phyloP scores from a whole-genome alignment of 1,139 yeast genomes.

The Protomyces lactucae-debilis region DNA sequence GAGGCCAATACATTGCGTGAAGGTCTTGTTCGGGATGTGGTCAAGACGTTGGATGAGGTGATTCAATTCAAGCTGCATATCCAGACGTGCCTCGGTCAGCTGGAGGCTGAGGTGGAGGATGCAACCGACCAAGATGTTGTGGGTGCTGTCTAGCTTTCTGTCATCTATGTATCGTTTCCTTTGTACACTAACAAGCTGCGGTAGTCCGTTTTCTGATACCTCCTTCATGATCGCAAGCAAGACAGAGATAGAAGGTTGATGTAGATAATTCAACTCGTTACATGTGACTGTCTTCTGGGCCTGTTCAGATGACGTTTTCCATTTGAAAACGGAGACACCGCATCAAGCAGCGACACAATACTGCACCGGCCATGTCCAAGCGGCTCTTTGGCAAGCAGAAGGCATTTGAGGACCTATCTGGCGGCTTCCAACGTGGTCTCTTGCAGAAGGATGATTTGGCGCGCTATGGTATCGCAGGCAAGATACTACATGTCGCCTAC shows the following conservation, averaged over 20 bases:
- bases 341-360: too few relatives aligned
- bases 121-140: not conserved
- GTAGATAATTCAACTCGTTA: too few relatives aligned
- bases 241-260: too few relatives aligned
- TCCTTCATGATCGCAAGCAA: too few relatives aligned
- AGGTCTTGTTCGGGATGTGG: conserved; percentile 51
- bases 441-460: conserved; percentile 38
- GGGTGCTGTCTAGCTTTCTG: not conserved
- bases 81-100: conserved; percentile 48
- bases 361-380: not conserved
- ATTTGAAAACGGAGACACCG: too few relatives aligned
- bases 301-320: too few relatives aligned
- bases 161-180: not conserved
- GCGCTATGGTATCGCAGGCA: conserved; percentile 56
- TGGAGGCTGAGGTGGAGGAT: not conserved
- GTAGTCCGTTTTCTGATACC: too few relatives aligned
- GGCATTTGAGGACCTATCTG: conserved; percentile 5
- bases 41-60: conserved; percentile 54
- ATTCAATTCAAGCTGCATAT: conserved; percentile 62
- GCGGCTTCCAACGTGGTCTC: conserved; percentile 5
- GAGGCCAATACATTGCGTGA: conserved; percentile 49
- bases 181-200: not conserved
- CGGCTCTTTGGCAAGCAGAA: not conserved
- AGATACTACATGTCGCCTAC: conserved; percentile 61
- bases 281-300: too few relatives aligned